These are phyloP conservation scores for Aureococcus anophagefferens DNA, from an alignment of 108 stramenopile genomes.

Conservation along the genomic window DNA sequence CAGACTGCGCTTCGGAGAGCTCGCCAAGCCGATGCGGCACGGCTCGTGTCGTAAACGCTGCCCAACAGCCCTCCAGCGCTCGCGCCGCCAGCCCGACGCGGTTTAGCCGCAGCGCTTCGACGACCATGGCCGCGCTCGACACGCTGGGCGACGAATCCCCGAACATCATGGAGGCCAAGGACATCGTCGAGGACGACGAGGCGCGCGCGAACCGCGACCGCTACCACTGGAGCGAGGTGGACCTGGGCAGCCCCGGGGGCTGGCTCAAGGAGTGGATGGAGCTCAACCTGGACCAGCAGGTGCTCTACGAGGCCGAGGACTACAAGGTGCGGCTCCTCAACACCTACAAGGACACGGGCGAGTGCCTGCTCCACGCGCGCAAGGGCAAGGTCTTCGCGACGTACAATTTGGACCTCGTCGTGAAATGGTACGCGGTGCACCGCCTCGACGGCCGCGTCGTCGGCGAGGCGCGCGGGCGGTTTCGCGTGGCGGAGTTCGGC, in stretches of 20 bases:
- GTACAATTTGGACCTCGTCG: not conserved
- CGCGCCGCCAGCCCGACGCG: too few species aligned
- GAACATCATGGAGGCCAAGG: too few species aligned
- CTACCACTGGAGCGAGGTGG: not conserved
- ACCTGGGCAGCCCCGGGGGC: not conserved
- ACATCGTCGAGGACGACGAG: not conserved
- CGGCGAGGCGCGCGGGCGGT: not conserved
- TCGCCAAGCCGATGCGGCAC: too few species aligned
- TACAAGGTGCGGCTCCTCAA: not conserved
- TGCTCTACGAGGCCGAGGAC: not conserved
- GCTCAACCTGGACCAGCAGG: not conserved
- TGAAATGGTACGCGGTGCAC: not conserved
- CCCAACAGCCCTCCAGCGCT: too few species aligned
- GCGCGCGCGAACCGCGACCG: not conserved
- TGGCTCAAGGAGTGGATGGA: not conserved
- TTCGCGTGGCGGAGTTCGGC: not conserved
- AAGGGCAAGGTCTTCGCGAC: not conserved
- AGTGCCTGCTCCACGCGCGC: not conserved
- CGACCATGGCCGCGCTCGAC: too few species aligned
- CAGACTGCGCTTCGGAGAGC: too few species aligned
- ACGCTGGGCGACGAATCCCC: too few species aligned
- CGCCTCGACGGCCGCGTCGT: not conserved
- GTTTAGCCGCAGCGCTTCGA: too few species aligned
- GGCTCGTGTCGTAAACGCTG: too few species aligned
- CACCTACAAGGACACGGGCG: not conserved